A percentile compares a stretch with the other conserved stretches of the same genome.
phyloP scores from a whole-genome alignment of 345 rosid species.

The Anacardium occidentale region DNA sequence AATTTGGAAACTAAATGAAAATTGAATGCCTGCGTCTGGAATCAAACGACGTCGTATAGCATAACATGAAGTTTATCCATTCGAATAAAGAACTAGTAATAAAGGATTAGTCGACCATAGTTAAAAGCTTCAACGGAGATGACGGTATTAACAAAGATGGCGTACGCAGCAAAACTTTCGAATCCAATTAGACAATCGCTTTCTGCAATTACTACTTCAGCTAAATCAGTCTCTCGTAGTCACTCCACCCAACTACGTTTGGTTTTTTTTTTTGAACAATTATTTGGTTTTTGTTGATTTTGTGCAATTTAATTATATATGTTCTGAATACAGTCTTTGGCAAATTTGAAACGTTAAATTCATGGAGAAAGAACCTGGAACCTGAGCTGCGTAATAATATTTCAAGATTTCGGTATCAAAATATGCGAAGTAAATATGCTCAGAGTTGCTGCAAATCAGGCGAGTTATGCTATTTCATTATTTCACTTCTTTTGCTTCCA shows the following conservation, averaged over 20 bases:
- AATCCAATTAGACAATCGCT: conserved; percentile 24
- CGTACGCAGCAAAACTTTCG: conserved; percentile 21
- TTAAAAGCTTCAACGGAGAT: neutral
- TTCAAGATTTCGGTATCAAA: conserved; percentile 18
- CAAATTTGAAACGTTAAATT: conserved; percentile 24
- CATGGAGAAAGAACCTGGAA: conserved; percentile 25
- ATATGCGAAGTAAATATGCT: neutral
- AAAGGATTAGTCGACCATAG: no score
- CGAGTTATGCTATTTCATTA: neutral
- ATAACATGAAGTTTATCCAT: neutral
- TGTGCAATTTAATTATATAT: neutral
- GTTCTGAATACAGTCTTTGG: conserved; percentile 17
- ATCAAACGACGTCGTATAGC: no score
- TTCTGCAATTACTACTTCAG: neutral
- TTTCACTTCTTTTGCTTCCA: neutral
- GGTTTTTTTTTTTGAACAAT: no score
- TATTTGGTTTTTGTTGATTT: neutral
- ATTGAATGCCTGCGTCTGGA: no score
- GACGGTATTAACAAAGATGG: conserved; percentile 18
- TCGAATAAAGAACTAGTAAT: no score
- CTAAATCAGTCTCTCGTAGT: conserved; percentile 6
- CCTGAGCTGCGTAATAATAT: neutral
- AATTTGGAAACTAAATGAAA: no score
- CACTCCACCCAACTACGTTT: no score
- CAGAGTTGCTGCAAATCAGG: conserved; percentile 22